These are phyloP conservation scores for Alternaria dauci DNA, from an alignment of 2,329 filamentous ascomycete species.

Conservation along the genomic window DNA sequence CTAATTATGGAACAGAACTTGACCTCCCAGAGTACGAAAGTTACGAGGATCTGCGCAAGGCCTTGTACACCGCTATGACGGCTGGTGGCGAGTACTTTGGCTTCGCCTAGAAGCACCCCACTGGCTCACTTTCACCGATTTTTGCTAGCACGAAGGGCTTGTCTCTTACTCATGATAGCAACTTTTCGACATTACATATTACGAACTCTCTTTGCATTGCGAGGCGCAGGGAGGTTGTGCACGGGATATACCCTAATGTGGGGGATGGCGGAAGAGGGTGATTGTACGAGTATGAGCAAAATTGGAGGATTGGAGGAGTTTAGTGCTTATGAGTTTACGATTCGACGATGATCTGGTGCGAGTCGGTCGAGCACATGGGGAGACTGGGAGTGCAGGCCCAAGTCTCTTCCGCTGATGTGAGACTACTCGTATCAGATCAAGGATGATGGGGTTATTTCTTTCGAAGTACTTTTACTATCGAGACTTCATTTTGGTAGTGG, in stretches of 20 bases:
- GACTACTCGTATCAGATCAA: neutral
- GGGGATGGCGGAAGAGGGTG: conserved; percentile 9
- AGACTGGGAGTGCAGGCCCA: conserved; percentile 45
- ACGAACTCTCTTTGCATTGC: conserved; percentile 40
- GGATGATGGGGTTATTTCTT: neutral
- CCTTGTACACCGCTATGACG: conserved; percentile 95
- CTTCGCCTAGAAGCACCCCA: conserved; percentile 74
- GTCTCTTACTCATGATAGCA: conserved; percentile 7
- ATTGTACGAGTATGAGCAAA: conserved; percentile 31
- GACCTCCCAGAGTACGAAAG: conserved; percentile 98
- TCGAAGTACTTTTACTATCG: neutral
- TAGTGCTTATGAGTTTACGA: neutral
- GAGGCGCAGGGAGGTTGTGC: conserved; percentile 33
- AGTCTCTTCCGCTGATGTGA: conserved; percentile 11
- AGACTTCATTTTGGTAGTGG: conserved; percentile 2
- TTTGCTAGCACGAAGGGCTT: neutral
- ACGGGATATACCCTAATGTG: conserved; percentile 15
- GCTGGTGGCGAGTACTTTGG: conserved; percentile 97
- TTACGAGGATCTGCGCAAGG: conserved; percentile 87
- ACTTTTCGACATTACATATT: conserved; percentile 24
- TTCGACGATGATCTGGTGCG: neutral
- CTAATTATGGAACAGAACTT: conserved; percentile 73
- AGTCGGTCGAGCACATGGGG: conserved; percentile 7
- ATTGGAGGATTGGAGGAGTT: conserved; percentile 10
- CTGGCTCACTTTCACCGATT: neutral